Evolutionary conservation across 1,284 basidiomycete species (phyloP).

Genomic region (Tylopilus sp.): DNA sequence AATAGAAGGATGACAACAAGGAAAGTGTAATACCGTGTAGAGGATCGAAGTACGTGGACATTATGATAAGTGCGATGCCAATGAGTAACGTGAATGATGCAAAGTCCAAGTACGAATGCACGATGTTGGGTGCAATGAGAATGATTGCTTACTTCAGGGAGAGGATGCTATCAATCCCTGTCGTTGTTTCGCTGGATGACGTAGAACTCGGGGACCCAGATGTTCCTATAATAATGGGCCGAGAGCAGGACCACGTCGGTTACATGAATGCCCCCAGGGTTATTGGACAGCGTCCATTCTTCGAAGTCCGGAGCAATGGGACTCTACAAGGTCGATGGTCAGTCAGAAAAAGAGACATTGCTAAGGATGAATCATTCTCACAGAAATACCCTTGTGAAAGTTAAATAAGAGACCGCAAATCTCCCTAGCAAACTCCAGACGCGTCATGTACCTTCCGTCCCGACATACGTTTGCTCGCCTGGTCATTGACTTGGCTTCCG

Average conservation of each 20-base stretch:
- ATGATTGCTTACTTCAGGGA: too few relatives aligned
- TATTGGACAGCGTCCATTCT: constrained; percentile 24
- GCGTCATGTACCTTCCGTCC: constrained; percentile 15
- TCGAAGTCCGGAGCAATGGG: constrained; percentile 13
- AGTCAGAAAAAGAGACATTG: not conserved
- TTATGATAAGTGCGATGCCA: too few relatives aligned
- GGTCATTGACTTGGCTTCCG: not conserved
- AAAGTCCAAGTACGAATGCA: too few relatives aligned
- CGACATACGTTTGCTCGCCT: constrained; percentile 13
- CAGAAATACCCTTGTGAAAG: constrained; percentile 13
- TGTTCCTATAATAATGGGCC: constrained; percentile 28
- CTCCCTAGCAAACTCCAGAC: constrained; percentile 21
- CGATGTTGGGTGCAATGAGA: too few relatives aligned
- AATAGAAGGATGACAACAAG: too few relatives aligned
- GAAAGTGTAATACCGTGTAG: too few relatives aligned
- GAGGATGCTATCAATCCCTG: too few relatives aligned
- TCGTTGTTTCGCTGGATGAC: constrained; percentile 30
- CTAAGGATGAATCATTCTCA: constrained; percentile 4
- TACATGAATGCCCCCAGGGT: constrained; percentile 17
- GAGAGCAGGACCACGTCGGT: constrained; percentile 27
- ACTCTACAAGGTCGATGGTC: constrained; percentile 7
- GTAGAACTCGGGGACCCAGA: constrained; percentile 34
- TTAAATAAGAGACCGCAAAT: constrained; percentile 14
- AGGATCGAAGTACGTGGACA: too few relatives aligned
- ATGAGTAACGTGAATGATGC: too few relatives aligned